A percentile compares a stretch with the other conserved stretches of the same genome.
Evolutionary conservation across 495 filamentous ascomycete species (phyloP).

Genomic region (Daldinia vernicosa): DNA sequence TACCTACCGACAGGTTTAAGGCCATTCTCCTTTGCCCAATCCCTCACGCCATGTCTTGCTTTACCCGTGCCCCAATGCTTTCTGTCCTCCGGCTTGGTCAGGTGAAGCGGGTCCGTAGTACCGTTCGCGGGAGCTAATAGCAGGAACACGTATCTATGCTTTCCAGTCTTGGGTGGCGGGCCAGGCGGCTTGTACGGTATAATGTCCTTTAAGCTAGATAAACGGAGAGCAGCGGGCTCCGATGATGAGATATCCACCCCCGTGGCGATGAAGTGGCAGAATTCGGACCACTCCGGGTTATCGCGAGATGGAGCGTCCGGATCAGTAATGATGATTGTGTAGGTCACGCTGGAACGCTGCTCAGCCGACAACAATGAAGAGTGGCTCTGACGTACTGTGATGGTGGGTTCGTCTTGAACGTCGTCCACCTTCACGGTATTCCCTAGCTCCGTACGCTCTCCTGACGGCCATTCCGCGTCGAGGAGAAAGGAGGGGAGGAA

Average conservation of each 20-base stretch:
- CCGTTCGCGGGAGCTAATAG: conserved; percentile 58
- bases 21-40: conserved; percentile 70
- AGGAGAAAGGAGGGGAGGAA: conserved; percentile 66
- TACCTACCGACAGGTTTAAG: conserved; percentile 67
- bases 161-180: conserved; percentile 71
- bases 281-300: conserved; percentile 72
- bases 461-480: conserved; percentile 58
- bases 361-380: conserved; percentile 9
- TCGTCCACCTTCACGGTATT: conserved; percentile 65
- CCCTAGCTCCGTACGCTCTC: conserved; percentile 62
- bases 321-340: conserved; percentile 67
- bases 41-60: conserved; percentile 63
- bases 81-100: conserved; percentile 65
- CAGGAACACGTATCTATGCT: conserved; percentile 75
- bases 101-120: conserved; percentile 49
- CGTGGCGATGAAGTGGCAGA: conserved; percentile 75
- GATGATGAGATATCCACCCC: conserved; percentile 34
- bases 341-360: conserved; percentile 16
- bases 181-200: conserved; percentile 68
- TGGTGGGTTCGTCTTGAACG: conserved; percentile 59
- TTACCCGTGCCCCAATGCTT: conserved; percentile 70
- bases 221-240: conserved; percentile 23
- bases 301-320: conserved; percentile 74
- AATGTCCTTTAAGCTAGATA: conserved; percentile 53
- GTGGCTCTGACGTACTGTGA: conserved; percentile 48